Base-by-base conservation (phyloP, 305 asterid genomes). In the Petunia hybrid region DNA sequence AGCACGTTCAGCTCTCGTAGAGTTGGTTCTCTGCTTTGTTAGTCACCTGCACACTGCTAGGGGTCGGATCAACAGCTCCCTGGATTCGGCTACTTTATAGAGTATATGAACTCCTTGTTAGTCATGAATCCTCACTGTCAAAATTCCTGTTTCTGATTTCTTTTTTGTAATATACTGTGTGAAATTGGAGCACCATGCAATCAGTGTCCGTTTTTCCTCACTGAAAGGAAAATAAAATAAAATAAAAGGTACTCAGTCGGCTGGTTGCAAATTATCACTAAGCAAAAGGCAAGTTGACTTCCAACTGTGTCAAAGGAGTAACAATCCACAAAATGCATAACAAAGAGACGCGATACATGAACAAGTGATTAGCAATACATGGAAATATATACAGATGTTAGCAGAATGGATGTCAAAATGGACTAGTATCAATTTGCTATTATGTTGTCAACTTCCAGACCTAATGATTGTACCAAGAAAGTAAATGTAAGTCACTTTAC, bases 121-220 rank as follows among this genome's bases (percentile, higher is more conserved):
- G 62, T 35, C 35, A 8, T 3, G 4, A 51, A 51, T 73, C 78
- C n/a, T 10, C 78, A 73, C 46, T 13, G 63, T 73, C 63, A 48
- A 73, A 73, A 73, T 51, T 48, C 78, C 2, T 51, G 35, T 51
- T 10, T 62, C 31, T 73, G 61, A 36, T 6, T 73, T 73, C 62
- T 73, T 62, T 43, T 48, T 12, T 56, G 74, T n/a, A n/a, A n/a
- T 48, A 79, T 64, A 55, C 41, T 40, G 39, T 63, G 41, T 14
- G 76, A 78, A 61, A 14, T 0, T 0, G 59, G 43, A 59, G 81
- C 41, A 42, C 73, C 75, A 46, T 6, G 16, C 43, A 51, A 51
- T 57, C 74, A 79, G 66, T 65, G 65, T 36, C 77, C 82, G 4
- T 79, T 79, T 79, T 45, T 65, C 82, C 77, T 79, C 39, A 79